Percentiles rank a stretch among this genome's conserved stretches.
Evolutionary conservation across 2,329 filamentous ascomycete species (phyloP).

Genomic region (Microdochium trichocladiopsis): DNA sequence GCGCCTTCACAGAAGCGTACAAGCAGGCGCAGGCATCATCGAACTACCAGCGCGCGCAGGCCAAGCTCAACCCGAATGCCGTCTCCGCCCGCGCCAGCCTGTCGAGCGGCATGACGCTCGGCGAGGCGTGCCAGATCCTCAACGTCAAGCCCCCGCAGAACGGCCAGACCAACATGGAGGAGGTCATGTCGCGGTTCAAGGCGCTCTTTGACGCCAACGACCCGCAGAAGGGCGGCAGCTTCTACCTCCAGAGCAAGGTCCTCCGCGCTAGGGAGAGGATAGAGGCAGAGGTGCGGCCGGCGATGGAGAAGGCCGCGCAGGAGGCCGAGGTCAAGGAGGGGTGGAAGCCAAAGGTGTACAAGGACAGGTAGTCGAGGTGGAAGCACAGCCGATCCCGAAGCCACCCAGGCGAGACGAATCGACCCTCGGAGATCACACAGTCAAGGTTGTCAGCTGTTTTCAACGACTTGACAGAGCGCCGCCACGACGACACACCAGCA

Average conservation of each 20-base stretch:
- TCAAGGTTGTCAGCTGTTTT: too few relatives aligned
- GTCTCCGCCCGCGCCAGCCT: conserved; percentile 28
- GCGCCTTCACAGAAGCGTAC: conserved; percentile 90
- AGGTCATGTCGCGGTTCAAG: conserved; percentile 85
- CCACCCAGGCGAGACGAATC: too few relatives aligned
- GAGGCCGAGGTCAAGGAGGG: conserved; percentile 78
- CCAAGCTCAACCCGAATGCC: conserved; percentile 45
- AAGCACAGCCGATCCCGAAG: too few relatives aligned
- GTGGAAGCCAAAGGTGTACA: conserved; percentile 93
- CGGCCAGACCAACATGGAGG: conserved; percentile 70
- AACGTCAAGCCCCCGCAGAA: conserved; percentile 85
- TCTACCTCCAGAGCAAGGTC: conserved; percentile 97
- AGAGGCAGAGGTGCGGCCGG: conserved; percentile 74
- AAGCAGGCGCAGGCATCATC: conserved; percentile 87
- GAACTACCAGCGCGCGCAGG: conserved; percentile 69
- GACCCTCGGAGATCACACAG: too few relatives aligned
- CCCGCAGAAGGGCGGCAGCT: conserved; percentile 90
- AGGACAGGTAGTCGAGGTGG: conserved; percentile 55
- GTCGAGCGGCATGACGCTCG: conserved; percentile 75
- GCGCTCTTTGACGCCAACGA: conserved; percentile 91
- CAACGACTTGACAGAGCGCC: too few relatives aligned
- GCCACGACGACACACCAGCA: too few relatives aligned
- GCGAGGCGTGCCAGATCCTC: conserved; percentile 95
- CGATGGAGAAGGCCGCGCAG: conserved; percentile 61
- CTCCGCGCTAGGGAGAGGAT: conserved; percentile 85